Evolutionary conservation across 805 yeast genomes (phyloP).

Genomic region (Maudiozyma serrabonitensis): DNA sequence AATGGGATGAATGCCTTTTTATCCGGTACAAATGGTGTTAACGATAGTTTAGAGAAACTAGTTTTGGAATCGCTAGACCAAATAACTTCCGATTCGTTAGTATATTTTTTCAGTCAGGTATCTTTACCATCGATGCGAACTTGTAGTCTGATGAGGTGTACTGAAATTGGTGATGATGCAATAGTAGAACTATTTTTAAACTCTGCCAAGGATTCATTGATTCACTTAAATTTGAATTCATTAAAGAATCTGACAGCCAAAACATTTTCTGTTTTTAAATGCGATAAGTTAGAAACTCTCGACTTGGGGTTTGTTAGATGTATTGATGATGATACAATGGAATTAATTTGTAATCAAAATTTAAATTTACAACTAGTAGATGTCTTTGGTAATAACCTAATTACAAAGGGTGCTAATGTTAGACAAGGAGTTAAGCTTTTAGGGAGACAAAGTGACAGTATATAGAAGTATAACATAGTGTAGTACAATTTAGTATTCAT

Average conservation of each 20-base stretch:
- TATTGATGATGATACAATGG: conserved; percentile 61
- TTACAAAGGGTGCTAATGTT: conserved; percentile 45
- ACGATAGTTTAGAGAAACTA: conserved; percentile 38
- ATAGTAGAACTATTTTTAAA: conserved; percentile 52
- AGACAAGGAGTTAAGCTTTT: conserved; percentile 51
- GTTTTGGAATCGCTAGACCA: conserved; percentile 53
- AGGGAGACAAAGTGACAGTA: conserved; percentile 65
- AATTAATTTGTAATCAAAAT: conserved; percentile 47
- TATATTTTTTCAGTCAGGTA: conserved; percentile 39
- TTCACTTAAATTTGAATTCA: conserved; percentile 66
- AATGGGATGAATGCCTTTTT: conserved; percentile 56
- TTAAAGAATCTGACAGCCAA: conserved; percentile 45
- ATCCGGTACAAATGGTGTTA: conserved; percentile 21
- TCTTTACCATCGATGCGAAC: conserved; percentile 49
- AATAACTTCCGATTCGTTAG: conserved; percentile 60
- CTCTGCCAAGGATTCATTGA: conserved; percentile 48
- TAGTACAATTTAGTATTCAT: background rate
- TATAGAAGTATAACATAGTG: conserved; percentile 18
- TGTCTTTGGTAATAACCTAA: conserved; percentile 70
- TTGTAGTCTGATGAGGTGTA: conserved; percentile 57
- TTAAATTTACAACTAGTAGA: conserved; percentile 57
- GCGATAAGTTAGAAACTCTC: conserved; percentile 53
- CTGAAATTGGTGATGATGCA: conserved; percentile 53
- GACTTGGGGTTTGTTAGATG: conserved; percentile 76
- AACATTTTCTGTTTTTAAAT: conserved; percentile 40